phyloP scores from a whole-genome alignment of 768 basidiomycete genomes.

The Boletus subparvulus region DNA sequence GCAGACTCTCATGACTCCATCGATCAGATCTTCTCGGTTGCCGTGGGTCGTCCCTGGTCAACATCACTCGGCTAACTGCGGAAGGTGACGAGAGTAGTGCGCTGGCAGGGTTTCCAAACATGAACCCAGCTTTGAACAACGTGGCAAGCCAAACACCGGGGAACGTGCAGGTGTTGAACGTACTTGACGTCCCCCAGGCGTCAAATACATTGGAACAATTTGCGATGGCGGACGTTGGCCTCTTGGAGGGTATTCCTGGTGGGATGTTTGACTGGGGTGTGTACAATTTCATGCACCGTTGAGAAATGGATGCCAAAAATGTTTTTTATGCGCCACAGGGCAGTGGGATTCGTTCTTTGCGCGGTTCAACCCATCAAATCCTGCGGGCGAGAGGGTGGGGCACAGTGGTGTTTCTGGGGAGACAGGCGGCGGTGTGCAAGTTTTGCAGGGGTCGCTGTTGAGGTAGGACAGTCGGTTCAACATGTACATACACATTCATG shows the following conservation, averaged over 20 bases:
- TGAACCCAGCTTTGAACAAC: constrained; percentile 76
- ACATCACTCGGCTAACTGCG: constrained; percentile 47
- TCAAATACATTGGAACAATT: constrained; percentile 59
- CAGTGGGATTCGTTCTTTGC: constrained; percentile 86
- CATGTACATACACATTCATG: constrained; percentile 20
- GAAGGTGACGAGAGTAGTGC: constrained; percentile 27
- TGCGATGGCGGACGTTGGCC: constrained; percentile 63
- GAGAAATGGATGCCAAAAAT: background rate
- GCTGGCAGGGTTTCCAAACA: constrained; percentile 43
- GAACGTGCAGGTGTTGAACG: constrained; percentile 77
- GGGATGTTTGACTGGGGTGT: constrained; percentile 88
- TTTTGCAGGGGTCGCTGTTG: background rate
- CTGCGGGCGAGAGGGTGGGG: constrained; percentile 3
- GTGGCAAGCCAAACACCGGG: constrained; percentile 34
- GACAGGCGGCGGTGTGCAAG: too few relatives aligned
- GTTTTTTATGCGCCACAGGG: constrained; percentile 39
- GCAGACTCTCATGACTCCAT: constrained; percentile 1
- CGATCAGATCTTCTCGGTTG: constrained; percentile 13
- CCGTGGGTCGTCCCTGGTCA: constrained; percentile 48
- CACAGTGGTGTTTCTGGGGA: background rate
- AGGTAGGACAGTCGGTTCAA: background rate
- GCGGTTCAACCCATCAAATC: constrained; percentile 41
- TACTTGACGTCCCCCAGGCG: constrained; percentile 60
- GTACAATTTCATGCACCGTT: constrained; percentile 31
- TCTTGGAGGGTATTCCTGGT: constrained; percentile 77